Conservation (phyloP, 495 filamentous ascomycete genomes). For the Sabuloglossum arenarium region DNA sequence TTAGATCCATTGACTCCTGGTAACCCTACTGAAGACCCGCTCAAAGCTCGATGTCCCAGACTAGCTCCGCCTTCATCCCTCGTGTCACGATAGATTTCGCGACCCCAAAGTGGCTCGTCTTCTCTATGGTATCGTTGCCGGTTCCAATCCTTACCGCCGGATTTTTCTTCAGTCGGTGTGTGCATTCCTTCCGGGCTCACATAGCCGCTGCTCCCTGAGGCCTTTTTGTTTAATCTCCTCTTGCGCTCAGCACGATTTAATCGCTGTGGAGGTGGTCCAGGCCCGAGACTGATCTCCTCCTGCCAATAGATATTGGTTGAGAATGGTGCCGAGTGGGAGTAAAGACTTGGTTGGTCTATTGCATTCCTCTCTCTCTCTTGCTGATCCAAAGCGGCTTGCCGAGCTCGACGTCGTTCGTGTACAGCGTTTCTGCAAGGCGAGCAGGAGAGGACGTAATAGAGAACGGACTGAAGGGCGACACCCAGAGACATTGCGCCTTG, state of each 20-base stretch:
- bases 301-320: conserved; percentile 71
- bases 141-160: conserved; percentile 38
- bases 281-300: conserved; percentile 65
- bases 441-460: conserved; percentile 74
- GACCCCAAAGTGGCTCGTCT: conserved; percentile 67
- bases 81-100: conserved; percentile 13
- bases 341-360: conserved; percentile 46
- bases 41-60: conserved; percentile 12
- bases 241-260: conserved; percentile 21
- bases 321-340: conserved; percentile 62
- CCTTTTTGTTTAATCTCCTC: conserved; percentile 26
- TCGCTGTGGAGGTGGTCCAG: conserved; percentile 42
- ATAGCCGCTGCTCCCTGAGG: conserved; percentile 11
- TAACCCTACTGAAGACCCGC: conserved; percentile 30
- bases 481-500: conserved; percentile 27
- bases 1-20: conserved; percentile 26
- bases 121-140: conserved; percentile 58
- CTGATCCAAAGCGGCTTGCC: conserved; percentile 38
- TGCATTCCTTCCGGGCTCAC: conserved; percentile 2
- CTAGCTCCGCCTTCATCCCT: conserved; percentile 4
- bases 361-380: conserved; percentile 36
- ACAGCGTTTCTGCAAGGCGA: conserved; percentile 50
- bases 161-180: conserved; percentile 13
- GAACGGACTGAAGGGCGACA: conserved; percentile 47
- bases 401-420: conserved; percentile 40